A percentile compares a stretch with the other conserved stretches of the same genome.
phyloP scores from a whole-genome alignment of 202 grass and related monocot species.

The Setaria viridis region DNA sequence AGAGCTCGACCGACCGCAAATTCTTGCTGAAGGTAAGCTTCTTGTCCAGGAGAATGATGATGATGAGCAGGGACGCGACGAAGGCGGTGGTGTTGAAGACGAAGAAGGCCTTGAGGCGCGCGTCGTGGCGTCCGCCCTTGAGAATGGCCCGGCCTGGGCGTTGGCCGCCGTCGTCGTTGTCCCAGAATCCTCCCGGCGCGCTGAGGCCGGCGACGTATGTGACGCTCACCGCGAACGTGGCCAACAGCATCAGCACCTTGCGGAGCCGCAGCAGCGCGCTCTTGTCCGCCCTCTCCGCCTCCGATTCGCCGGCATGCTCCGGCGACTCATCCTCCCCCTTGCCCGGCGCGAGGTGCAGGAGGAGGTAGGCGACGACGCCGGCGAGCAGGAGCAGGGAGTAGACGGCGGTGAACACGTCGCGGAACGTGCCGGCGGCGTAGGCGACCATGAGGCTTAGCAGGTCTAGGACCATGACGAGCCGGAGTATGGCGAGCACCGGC shows the following conservation, averaged over 20 bases:
- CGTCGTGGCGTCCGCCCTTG: not conserved
- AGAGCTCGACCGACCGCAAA: not conserved
- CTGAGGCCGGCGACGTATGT: constrained; percentile 16
- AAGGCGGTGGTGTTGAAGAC: constrained; percentile 35
- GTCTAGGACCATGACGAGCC: constrained; percentile 2
- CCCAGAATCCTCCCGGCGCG: constrained; percentile 41
- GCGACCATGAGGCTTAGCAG: constrained; percentile 12
- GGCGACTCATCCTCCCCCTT: too few species aligned
- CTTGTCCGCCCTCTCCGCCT: not conserved
- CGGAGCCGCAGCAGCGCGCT: not conserved
- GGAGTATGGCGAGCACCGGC: not conserved
- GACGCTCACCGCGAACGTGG: constrained; percentile 27
- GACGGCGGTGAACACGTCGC: not conserved
- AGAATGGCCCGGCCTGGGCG: not conserved
- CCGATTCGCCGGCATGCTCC: too few species aligned
- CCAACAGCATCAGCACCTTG: constrained; percentile 28
- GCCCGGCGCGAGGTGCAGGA: not conserved
- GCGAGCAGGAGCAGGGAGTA: not conserved
- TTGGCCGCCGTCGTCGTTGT: not conserved
- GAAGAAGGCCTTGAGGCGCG: constrained; percentile 31
- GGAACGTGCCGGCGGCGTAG: constrained; percentile 11
- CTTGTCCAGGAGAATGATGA: constrained; percentile 22
- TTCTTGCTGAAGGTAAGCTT: not conserved
- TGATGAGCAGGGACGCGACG: constrained; percentile 24
- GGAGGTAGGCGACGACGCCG: constrained; percentile 8